Percentiles rank a stretch among this genome's conserved stretches.
These are phyloP conservation scores for Globisporangium spiculum DNA, from an alignment of 352 stramenopile species.

Conservation along the genomic window DNA sequence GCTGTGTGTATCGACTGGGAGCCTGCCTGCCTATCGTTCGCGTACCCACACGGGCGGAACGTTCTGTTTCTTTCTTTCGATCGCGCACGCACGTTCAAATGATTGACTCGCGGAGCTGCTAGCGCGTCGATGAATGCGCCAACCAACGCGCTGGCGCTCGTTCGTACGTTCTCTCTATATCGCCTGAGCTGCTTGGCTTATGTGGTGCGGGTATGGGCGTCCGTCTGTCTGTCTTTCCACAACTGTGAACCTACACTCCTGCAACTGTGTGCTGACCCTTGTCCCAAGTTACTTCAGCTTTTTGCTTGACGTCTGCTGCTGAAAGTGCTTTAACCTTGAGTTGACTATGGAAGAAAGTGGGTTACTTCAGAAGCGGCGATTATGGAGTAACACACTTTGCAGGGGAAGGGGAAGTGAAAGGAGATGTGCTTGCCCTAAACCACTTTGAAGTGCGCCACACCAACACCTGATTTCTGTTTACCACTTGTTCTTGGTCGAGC, in stretches of 20 bases:
- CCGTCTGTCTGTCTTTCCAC: background rate
- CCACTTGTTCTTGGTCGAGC: background rate
- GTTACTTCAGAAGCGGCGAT: background rate
- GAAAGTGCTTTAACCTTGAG: too few relatives aligned
- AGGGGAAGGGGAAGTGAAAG: background rate
- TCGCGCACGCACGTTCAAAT: background rate
- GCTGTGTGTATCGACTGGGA: background rate
- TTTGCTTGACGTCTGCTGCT: too few relatives aligned
- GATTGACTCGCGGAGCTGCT: constrained; percentile 1
- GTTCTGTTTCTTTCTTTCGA: background rate
- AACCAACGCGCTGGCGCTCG: background rate
- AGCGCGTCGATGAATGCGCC: background rate
- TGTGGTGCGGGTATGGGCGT: background rate
- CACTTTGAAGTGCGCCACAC: background rate
- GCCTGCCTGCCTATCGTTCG: background rate
- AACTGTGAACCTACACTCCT: constrained; percentile 2
- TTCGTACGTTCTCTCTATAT: constrained; percentile 1
- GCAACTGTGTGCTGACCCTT: background rate
- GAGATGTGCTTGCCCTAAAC: background rate
- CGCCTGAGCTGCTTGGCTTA: background rate
- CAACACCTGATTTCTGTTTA: background rate
- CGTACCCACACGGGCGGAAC: background rate
- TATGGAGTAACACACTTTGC: background rate
- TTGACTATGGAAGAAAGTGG: background rate
- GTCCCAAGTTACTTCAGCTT: background rate